Percentiles rank a stretch among this genome's conserved stretches.
phyloP scores from a whole-genome alignment of 768 basidiomycete genomes.

The Mrakia blollopis region DNA sequence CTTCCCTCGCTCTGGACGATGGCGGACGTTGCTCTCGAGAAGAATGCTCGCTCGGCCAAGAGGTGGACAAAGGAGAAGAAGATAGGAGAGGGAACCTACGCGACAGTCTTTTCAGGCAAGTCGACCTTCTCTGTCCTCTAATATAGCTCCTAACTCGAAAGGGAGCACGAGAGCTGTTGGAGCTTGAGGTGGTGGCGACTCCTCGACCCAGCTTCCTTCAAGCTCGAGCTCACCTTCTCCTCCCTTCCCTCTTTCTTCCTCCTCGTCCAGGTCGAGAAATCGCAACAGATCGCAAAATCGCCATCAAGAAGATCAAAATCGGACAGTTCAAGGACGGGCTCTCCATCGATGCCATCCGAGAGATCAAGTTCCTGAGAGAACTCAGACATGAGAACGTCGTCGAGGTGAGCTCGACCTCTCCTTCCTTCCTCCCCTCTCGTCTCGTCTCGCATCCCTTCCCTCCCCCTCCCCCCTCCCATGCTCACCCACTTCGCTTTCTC shows the following conservation, averaged over 20 bases:
- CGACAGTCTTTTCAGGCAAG: constrained; percentile 64
- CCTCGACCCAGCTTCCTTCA: not conserved
- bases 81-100: constrained; percentile 74
- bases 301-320: constrained; percentile 97
- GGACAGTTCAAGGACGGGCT: constrained; percentile 96
- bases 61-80: constrained; percentile 46
- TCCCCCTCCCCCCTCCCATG: not conserved
- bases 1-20: not conserved
- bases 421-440: no score
- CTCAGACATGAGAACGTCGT: constrained; percentile 92
- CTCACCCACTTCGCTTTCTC: not conserved
- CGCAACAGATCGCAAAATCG: constrained; percentile 73
- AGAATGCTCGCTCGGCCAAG: constrained; percentile 18
- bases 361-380: constrained; percentile 95
- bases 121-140: constrained; percentile 6
- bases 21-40: constrained; percentile 28
- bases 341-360: constrained; percentile 97
- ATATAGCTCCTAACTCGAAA: not conserved
- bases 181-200: not conserved
- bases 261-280: constrained; percentile 60
- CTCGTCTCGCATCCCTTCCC: not conserved
- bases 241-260: no score
- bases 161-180: no score
- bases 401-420: constrained; percentile 53
- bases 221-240: not conserved